Evolutionary conservation across 139 green algal species (phyloP).

Genomic region (Chloropicon primus): DNA sequence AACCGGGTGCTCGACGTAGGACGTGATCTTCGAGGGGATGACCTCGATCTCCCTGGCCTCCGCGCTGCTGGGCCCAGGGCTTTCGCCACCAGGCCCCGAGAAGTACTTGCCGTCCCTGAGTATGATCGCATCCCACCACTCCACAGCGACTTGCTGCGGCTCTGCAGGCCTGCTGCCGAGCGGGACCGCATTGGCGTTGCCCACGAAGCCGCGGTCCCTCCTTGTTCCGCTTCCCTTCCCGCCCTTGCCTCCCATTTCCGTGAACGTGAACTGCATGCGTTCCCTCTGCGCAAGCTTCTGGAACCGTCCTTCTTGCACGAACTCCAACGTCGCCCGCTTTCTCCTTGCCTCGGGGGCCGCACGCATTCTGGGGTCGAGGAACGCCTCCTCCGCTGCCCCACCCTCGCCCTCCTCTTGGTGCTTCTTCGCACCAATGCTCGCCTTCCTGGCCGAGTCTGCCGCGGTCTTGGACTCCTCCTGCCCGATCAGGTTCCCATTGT

Average conservation of each 20-base stretch:
- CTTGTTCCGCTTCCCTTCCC: too few relatives aligned
- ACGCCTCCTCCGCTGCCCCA: neutral
- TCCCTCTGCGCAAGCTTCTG: neutral
- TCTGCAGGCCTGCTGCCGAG: neutral
- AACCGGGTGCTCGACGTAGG: constrained; percentile 49
- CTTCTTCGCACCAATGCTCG: neutral
- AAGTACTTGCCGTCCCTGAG: constrained; percentile 15
- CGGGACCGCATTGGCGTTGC: neutral
- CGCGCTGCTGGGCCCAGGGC: neutral
- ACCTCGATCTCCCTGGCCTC: neutral
- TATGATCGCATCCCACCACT: constrained; percentile 19
- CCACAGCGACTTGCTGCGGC: constrained; percentile 4
- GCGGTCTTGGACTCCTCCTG: neutral
- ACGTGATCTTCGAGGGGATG: constrained; percentile 16
- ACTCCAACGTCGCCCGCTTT: neutral
- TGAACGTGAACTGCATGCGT: neutral
- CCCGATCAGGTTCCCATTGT: neutral
- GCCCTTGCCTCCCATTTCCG: neutral
- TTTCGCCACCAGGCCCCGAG: too few relatives aligned
- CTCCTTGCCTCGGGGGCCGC: too few relatives aligned
- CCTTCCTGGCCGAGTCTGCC: too few relatives aligned
- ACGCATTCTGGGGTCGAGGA: neutral
- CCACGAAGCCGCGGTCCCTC: too few relatives aligned
- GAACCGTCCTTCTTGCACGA: constrained; percentile 1
- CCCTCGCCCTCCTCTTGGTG: neutral